Conservation (phyloP, 345 rosid genomes). For the Gynandropsis gynandra region DNA sequence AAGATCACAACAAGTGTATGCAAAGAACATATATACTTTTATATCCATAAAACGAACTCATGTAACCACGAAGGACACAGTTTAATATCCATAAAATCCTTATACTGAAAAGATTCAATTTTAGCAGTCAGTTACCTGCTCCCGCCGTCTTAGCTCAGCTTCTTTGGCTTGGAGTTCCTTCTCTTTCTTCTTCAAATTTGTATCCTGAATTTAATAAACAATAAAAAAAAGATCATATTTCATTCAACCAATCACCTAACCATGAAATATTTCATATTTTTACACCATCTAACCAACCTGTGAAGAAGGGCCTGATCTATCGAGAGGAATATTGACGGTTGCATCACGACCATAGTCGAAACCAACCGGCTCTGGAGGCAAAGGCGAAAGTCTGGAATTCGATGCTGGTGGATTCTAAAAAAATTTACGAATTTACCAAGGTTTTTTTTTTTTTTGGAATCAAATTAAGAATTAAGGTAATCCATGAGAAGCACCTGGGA, state of each 20-base stretch:
- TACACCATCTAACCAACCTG: slow-evolving; percentile 29
- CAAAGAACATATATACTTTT: too few relatives aligned
- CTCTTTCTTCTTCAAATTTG: slow-evolving; percentile 61
- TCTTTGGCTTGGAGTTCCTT: slow-evolving; percentile 98
- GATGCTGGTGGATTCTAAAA: slow-evolving; percentile 69
- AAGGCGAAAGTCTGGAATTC: slow-evolving; percentile 89
- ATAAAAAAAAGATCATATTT: slow-evolving; percentile 16
- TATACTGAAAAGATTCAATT: slow-evolving; percentile 8
- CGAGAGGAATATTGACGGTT: slow-evolving; percentile 90
- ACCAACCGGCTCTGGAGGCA: slow-evolving; percentile 91
- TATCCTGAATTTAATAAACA: slow-evolving; percentile 41
- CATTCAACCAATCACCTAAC: slow-evolving; percentile 6
- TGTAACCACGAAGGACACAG: not conserved
- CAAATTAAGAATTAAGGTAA: not conserved
- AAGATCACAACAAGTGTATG: not conserved
- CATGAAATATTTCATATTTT: not conserved
- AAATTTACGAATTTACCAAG: slow-evolving; percentile 4
- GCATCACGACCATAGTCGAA: slow-evolving; percentile 57
- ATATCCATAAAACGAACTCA: too few relatives aligned
- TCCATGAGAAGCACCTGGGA: not conserved
- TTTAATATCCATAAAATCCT: not conserved
- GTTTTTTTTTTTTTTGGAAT: too few relatives aligned
- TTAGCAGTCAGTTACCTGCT: slow-evolving; percentile 51
- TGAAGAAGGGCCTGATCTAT: slow-evolving; percentile 32
- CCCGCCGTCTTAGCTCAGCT: slow-evolving; percentile 77